These are phyloP conservation scores for Solanum etuberosum DNA, from an alignment of 257 asterid genomes.

Conservation along the genomic window DNA sequence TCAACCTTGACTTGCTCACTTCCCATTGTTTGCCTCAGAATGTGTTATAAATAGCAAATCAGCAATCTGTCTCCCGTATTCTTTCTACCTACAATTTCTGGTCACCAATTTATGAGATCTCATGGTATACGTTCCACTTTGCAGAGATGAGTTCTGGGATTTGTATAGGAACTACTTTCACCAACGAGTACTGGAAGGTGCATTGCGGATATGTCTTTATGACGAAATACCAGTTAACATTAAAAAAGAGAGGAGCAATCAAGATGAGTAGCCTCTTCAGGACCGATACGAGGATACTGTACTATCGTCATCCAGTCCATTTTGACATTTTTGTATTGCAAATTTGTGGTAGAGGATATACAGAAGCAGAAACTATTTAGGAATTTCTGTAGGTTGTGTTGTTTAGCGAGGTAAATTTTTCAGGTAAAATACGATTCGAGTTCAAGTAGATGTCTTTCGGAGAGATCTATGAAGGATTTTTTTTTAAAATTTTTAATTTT, in stretches of 20 bases:
- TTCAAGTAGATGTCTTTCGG: not conserved
- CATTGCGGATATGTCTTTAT: slow-evolving; percentile 52
- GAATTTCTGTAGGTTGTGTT: not conserved
- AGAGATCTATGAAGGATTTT: not conserved
- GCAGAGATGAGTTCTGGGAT: slow-evolving; percentile 96
- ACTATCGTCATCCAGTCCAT: not conserved
- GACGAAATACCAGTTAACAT: slow-evolving; percentile 28
- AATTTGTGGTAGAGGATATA: not conserved
- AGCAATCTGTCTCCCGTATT: not conserved
- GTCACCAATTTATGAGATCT: not conserved
- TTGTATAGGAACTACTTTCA: slow-evolving; percentile 62
- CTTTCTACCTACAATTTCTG: not conserved
- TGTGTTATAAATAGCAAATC: not conserved
- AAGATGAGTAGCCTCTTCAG: not conserved
- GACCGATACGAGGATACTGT: not conserved
- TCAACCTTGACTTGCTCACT: not conserved
- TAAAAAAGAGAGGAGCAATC: not conserved
- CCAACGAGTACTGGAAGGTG: slow-evolving; percentile 52
- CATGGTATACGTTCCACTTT: not conserved
- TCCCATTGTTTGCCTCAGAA: not conserved
- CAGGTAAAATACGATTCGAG: not conserved
- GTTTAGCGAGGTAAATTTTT: not conserved
- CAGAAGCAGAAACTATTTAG: not conserved
- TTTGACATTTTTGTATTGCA: not conserved
- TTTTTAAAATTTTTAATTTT: not conserved